Evolutionary conservation across 345 rosid genomes (phyloP).

Genomic region (Durio zibethinus): DNA sequence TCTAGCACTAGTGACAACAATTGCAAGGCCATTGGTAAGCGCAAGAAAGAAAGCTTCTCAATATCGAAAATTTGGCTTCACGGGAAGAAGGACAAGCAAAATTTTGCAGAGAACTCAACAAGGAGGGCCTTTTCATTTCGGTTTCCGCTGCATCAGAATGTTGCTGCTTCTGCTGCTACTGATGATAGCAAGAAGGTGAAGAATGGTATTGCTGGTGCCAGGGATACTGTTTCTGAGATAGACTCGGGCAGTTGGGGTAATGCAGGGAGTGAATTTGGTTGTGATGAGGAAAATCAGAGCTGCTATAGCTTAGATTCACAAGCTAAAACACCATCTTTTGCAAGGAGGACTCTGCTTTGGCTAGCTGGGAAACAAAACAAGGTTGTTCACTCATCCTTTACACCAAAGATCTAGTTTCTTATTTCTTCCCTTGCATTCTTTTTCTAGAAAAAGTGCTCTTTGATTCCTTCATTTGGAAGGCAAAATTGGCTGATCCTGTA

Average conservation of each 20-base stretch:
- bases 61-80: conserved; percentile 82
- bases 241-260: conserved; percentile 34
- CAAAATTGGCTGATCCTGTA: conserved; percentile 20
- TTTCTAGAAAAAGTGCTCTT: background rate
- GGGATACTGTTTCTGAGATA: conserved; percentile 35
- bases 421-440: background rate
- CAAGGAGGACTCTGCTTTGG: conserved; percentile 89
- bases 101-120: conserved; percentile 32
- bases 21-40: conserved; percentile 25
- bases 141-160: conserved; percentile 35
- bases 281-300: conserved; percentile 47
- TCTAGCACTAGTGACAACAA: conserved; percentile 6
- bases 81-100: conserved; percentile 59
- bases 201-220: conserved; percentile 13
- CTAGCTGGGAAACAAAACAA: conserved; percentile 83
- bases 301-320: conserved; percentile 33
- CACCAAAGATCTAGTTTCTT: conserved; percentile 41
- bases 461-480: background rate
- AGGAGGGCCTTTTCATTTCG: conserved; percentile 63
- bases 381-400: conserved; percentile 72
- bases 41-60: conserved; percentile 68
- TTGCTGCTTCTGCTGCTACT: background rate
- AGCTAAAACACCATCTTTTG: conserved; percentile 76
- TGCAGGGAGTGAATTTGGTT: conserved; percentile 32
- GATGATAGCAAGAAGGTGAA: conserved; percentile 27